Conservation (phyloP, 345 rosid species). For the Sonneratia alba region DNA sequence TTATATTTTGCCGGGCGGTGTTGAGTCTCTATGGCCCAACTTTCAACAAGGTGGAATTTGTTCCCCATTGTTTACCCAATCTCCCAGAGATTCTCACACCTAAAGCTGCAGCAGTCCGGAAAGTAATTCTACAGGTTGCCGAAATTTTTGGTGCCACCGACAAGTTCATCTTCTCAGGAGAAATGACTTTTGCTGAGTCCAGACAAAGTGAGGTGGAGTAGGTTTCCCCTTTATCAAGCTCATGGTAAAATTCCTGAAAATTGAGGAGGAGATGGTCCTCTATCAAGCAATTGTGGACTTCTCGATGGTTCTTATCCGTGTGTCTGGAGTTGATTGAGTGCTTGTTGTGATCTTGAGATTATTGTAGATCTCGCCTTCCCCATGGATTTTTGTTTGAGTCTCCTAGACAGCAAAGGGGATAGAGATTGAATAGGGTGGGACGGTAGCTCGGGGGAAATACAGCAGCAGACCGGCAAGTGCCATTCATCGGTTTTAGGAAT, state of each 20-base stretch:
- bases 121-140: conserved; percentile 50
- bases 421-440: neutral
- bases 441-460: neutral
- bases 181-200: conserved; percentile 18
- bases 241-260: neutral
- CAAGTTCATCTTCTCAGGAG: conserved; percentile 48
- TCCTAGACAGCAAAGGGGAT: neutral
- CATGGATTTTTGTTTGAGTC: neutral
- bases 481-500: neutral
- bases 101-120: conserved; percentile 30
- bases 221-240: conserved; percentile 14
- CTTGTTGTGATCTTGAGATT: neutral
- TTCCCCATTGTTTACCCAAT: conserved; percentile 63
- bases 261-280: neutral
- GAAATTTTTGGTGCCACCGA: conserved; percentile 41
- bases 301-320: neutral
- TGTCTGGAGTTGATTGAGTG: neutral
- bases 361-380: neutral
- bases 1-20: conserved; percentile 66
- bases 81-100: conserved; percentile 53
- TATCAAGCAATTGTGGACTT: neutral
- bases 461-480: neutral
- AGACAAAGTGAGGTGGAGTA: conserved; percentile 15
- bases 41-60: conserved; percentile 47
- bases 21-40: conserved; percentile 43